These are phyloP conservation scores for Gloeostereum incarnatum DNA, from an alignment of 768 basidiomycete species.

Conservation along the genomic window DNA sequence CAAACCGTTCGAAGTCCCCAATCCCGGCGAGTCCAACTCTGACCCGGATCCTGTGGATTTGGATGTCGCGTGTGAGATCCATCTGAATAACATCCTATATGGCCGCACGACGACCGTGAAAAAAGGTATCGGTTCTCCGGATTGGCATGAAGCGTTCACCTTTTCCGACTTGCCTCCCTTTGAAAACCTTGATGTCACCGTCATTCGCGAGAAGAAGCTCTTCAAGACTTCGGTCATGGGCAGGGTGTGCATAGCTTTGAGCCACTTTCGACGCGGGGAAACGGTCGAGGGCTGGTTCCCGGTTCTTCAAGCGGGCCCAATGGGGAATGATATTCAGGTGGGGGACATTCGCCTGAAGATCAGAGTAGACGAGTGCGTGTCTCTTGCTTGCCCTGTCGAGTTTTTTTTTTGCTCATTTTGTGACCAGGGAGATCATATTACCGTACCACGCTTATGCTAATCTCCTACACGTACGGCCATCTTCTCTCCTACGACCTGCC, in stretches of 20 bases:
- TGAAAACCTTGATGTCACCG: conserved; percentile 53
- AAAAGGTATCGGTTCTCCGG: conserved; percentile 53
- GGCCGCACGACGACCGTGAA: conserved; percentile 73
- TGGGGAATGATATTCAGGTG: conserved; percentile 45
- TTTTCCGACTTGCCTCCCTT: conserved; percentile 77
- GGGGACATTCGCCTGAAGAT: conserved; percentile 73
- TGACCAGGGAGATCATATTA: conserved; percentile 77
- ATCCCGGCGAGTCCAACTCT: conserved; percentile 16
- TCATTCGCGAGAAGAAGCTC: conserved; percentile 63
- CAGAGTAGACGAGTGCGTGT: conserved; percentile 62
- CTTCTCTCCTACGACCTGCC: not conserved
- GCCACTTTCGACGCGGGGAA: conserved; percentile 68
- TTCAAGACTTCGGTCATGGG: conserved; percentile 51
- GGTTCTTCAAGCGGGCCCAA: conserved; percentile 42
- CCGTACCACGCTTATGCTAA: conserved; percentile 53
- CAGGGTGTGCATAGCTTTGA: conserved; percentile 50
- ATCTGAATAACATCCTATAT: conserved; percentile 53
- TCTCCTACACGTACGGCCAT: conserved; percentile 41
- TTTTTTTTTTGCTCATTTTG: too few relatives aligned
- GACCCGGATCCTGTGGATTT: conserved; percentile 50
- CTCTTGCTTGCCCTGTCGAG: conserved; percentile 3
- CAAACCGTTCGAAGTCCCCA: conserved; percentile 21
- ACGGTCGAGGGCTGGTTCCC: conserved; percentile 82
- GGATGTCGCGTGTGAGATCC: conserved; percentile 76
- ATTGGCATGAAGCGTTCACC: conserved; percentile 78